A percentile compares a stretch with the other conserved stretches of the same genome.
phyloP scores from a whole-genome alignment of 2,329 filamentous ascomycete genomes.

The Xylaria sp. region DNA sequence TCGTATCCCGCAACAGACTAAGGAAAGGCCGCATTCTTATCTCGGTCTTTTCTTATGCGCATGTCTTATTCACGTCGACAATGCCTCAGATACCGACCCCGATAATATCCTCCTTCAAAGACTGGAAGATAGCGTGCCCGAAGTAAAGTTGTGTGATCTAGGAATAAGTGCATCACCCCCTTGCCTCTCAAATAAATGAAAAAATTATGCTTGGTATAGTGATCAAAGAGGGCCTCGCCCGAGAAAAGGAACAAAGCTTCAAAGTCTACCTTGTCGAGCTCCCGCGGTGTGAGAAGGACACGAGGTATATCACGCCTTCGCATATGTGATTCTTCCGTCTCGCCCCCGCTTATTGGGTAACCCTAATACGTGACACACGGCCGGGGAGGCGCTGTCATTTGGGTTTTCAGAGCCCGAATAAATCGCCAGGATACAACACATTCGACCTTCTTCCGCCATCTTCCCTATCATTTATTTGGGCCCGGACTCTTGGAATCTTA shows the following conservation, averaged over 20 bases:
- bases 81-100: too few species aligned
- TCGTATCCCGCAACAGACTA: too few species aligned
- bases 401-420: not conserved
- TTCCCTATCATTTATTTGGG: not conserved
- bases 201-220: not conserved
- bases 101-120: too few species aligned
- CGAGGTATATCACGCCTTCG: too few species aligned
- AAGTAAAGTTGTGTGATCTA: not conserved
- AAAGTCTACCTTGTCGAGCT: not conserved
- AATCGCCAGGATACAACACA: not conserved
- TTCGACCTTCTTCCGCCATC: not conserved
- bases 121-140: not conserved
- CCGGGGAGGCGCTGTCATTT: not conserved
- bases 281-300: not conserved
- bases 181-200: not conserved
- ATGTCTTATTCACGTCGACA: too few species aligned
- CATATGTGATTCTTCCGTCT: not conserved
- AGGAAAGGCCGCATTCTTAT: too few species aligned
- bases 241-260: not conserved
- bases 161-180: not conserved
- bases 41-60: too few species aligned
- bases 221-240: not conserved
- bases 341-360: not conserved
- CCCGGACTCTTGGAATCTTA: too few species aligned
- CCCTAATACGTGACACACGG: not conserved